These are phyloP conservation scores for Colletotrichum sp. DNA, from an alignment of 2,329 filamentous ascomycete species.

Conservation along the genomic window DNA sequence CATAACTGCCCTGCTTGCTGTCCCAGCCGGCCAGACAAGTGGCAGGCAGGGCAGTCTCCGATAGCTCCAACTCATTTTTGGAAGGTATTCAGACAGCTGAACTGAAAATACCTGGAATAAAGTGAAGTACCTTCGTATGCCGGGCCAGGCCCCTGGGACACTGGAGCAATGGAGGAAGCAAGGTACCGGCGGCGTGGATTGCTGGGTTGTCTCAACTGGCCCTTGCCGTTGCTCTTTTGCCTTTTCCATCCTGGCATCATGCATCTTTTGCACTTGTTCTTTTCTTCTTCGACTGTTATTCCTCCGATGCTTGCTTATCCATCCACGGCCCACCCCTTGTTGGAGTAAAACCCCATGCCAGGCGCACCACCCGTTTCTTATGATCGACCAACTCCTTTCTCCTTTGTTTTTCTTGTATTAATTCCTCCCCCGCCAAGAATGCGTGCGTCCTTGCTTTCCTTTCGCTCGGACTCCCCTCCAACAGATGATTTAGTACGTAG, in stretches of 20 bases:
- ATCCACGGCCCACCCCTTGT: neutral
- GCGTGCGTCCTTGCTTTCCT: neutral
- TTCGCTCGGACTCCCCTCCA: slow-evolving; percentile 8
- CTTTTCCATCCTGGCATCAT: neutral
- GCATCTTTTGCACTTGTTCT: neutral
- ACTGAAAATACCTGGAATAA: neutral
- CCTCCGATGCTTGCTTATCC: slow-evolving; percentile 7
- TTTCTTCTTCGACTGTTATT: slow-evolving; percentile 3
- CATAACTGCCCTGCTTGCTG: neutral
- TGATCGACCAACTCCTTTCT: neutral
- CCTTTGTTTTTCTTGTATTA: neutral
- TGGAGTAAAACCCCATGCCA: neutral
- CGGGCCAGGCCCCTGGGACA: neutral
- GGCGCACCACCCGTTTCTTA: neutral
- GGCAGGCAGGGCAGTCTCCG: neutral
- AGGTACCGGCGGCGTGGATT: slow-evolving; percentile 15
- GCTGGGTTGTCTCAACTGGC: slow-evolving; percentile 18
- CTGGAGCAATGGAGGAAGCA: neutral
- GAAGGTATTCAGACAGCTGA: neutral
- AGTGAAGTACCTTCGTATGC: neutral
- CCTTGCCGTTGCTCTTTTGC: slow-evolving; percentile 9
- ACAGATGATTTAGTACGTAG: neutral
- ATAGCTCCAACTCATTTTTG: neutral
- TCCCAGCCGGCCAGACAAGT: neutral
- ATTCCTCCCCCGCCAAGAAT: neutral